Evolutionary conservation across 208 protist species (phyloP), one percentile per base, ranked within the genome.

Genomic region (Leptomonas pyrrhocoris): DNA sequence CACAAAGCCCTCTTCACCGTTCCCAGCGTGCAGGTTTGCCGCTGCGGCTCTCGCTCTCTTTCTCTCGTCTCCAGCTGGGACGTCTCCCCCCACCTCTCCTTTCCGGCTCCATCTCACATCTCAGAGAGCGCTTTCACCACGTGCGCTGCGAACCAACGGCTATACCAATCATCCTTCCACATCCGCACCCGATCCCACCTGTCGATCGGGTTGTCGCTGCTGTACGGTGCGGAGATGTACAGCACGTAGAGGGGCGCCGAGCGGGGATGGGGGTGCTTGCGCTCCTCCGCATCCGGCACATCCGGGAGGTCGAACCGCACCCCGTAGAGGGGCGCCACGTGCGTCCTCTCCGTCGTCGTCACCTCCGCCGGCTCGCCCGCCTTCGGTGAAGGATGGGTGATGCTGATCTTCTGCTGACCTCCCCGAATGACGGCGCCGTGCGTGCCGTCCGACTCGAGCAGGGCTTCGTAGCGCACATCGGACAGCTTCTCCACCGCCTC

Each of bases 131-230:
- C 1, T 9, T 48, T 70, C 48, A 65, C 60, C 13, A 62, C 71
- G 30, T 65, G 58, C 13, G 57, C 54, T 1, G 71, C 62, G 48
- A 77, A 53, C 62, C 62, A 77, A 8, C 63, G 61, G 36, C 51
- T 65, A 62, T 69, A 77, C 53, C 60, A 77, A 1, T 58, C 62
- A 19, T 59, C 55, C 36, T 23, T 50, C 55, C 54, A 63, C 42
- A 63, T 40, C 9, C 43, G 62, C 40, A 50, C 54, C 62, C 21
- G 34, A 13, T 65, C 43, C 54, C 42, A 27, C 30, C 12, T 59
- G 42, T 25, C 45, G 5, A 36, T 61, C 21, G 38, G 49, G 30
- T 46, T 59, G 36, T 56, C 56, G 53, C 69, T 64, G 48, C 34
- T 56, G 31, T 67, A 61, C 50, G 56, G 58, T 18, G 51, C 45